Evolutionary conservation across 1,284 basidiomycete genomes (phyloP).

Genomic region (Ustanciosporium gigantosporum): DNA sequence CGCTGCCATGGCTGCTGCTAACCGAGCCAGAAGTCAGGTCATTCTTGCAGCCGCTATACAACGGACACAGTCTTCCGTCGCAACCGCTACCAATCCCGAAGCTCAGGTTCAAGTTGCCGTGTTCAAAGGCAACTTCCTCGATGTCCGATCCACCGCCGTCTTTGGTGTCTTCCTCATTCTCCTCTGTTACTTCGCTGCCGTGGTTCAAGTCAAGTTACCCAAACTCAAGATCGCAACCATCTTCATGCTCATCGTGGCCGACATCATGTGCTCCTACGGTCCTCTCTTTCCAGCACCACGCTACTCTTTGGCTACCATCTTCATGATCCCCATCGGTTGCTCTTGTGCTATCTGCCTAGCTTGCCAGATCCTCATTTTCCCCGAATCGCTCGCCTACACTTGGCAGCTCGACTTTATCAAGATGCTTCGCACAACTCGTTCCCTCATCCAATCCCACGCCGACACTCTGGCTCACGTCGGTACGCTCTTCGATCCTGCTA

Average conservation of each 20-base stretch:
- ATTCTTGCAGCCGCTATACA: constrained; percentile 66
- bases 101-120: constrained; percentile 61
- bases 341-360: constrained; percentile 37
- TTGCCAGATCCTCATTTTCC: constrained; percentile 70
- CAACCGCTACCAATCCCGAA: constrained; percentile 53
- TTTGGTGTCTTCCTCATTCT: constrained; percentile 74
- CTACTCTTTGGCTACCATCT: constrained; percentile 67
- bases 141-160: constrained; percentile 67
- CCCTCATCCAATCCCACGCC: constrained; percentile 14
- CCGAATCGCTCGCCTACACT: constrained; percentile 71
- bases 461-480: constrained; percentile 11
- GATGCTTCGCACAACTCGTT: constrained; percentile 12
- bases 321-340: constrained; percentile 39
- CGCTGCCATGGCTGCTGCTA: constrained; percentile 72
- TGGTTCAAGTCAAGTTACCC: constrained; percentile 69
- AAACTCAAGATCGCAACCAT: constrained; percentile 69
- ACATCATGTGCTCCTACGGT: constrained; percentile 60
- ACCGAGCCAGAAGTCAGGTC: constrained; percentile 67
- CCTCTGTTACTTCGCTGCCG: constrained; percentile 69
- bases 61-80: constrained; percentile 60
- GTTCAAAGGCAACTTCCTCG: constrained; percentile 73
- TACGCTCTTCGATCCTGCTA: constrained; percentile 1
- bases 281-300: constrained; percentile 71
- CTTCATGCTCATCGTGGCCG: constrained; percentile 45
- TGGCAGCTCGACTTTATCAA: constrained; percentile 60